phyloP scores from a whole-genome alignment of 75 land plant genomes.

The Cunninghamia lanceolata region DNA sequence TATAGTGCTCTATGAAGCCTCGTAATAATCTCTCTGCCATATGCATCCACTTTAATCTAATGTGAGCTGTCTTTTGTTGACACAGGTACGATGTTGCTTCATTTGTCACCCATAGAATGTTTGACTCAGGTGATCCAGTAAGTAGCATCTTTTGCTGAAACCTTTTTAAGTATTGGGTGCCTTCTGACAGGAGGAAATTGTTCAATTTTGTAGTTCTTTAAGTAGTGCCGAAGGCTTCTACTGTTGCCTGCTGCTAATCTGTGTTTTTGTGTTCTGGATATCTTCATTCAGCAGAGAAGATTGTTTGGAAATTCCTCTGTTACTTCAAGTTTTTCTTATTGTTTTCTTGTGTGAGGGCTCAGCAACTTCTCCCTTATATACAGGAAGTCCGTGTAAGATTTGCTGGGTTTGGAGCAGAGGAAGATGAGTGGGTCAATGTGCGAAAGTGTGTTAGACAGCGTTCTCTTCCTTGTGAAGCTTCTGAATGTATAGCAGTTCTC shows the following conservation, averaged over 20 bases:
- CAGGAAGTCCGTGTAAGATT: conserved; percentile 95
- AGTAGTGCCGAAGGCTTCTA: background rate
- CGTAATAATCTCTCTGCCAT: background rate
- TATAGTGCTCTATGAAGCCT: background rate
- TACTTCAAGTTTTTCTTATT: background rate
- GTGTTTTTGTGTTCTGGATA: background rate
- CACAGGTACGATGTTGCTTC: conserved; percentile 84
- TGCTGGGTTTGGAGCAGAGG: conserved; percentile 95
- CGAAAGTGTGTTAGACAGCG: conserved; percentile 74
- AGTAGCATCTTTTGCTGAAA: conserved; percentile 9
- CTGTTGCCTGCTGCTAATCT: background rate
- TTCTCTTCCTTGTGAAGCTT: conserved; percentile 94
- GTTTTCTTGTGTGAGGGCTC: background rate
- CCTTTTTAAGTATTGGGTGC: background rate
- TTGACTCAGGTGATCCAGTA: conserved; percentile 78
- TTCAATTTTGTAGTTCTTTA: background rate
- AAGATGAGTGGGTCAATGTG: conserved; percentile 96
- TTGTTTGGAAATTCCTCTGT: background rate
- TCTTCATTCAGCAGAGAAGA: background rate
- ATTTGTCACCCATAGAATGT: conserved; percentile 62
- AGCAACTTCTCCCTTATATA: conserved; percentile 5
- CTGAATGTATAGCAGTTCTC: conserved; percentile 93
- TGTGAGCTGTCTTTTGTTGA: background rate
- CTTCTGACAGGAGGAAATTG: background rate
- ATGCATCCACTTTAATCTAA: background rate